Evolutionary conservation across 2,329 filamentous ascomycete genomes (phyloP).

Genomic region (Lachnellula subtilissima): DNA sequence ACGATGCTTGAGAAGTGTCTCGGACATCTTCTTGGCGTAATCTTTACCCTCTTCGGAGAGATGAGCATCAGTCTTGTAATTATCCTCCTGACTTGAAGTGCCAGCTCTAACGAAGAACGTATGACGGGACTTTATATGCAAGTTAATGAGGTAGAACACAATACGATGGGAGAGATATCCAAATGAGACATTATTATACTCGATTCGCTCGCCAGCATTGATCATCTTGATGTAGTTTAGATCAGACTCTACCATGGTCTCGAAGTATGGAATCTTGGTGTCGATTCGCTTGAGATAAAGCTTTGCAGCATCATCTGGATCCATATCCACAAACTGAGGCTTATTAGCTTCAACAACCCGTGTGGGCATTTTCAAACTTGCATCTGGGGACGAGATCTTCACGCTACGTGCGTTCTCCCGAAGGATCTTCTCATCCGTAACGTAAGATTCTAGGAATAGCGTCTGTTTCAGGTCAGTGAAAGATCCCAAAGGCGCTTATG

Average conservation of each 20-base stretch:
- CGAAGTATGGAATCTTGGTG: constrained; percentile 89
- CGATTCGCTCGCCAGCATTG: constrained; percentile 87
- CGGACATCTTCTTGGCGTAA: constrained; percentile 82
- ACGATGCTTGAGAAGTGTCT: constrained; percentile 75
- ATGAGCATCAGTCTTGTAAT: constrained; percentile 84
- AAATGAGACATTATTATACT: constrained; percentile 96
- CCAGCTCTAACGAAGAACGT: constrained; percentile 92
- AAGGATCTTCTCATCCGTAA: constrained; percentile 88
- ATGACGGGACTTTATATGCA: constrained; percentile 91
- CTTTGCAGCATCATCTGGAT: constrained; percentile 83
- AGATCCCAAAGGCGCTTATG: background rate
- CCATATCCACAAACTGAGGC: constrained; percentile 80
- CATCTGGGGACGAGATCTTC: constrained; percentile 95
- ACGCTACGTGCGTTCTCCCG: constrained; percentile 95
- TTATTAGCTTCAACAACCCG: constrained; percentile 12
- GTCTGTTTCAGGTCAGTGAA: constrained; percentile 51
- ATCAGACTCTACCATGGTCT: constrained; percentile 91
- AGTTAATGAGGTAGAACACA: constrained; percentile 95
- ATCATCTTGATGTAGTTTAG: constrained; percentile 99
- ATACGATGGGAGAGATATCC: constrained; percentile 96
- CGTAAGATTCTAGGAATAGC: constrained; percentile 92
- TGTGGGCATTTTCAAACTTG: constrained; percentile 37
- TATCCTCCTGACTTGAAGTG: constrained; percentile 80
- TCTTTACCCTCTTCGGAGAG: constrained; percentile 74
- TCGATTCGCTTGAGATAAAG: constrained; percentile 88